Conservation (phyloP, 768 basidiomycete species). For the Boletus rubescentipes region DNA sequence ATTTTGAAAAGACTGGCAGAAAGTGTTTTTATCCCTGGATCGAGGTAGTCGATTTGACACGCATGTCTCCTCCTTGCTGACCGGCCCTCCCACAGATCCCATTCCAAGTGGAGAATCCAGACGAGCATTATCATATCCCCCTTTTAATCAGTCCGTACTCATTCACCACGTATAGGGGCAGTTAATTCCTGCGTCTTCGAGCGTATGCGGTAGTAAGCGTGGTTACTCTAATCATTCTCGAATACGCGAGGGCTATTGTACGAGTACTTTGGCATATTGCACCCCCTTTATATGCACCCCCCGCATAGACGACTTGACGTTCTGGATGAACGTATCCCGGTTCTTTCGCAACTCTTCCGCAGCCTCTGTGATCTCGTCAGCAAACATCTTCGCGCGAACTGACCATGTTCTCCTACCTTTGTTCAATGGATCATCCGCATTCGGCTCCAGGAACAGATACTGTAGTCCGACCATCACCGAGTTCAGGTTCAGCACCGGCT, state of each 20-base stretch:
- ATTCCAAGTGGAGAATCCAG: slow-evolving; percentile 68
- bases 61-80: slow-evolving; percentile 1
- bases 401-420: slow-evolving; percentile 66
- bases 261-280: slow-evolving; percentile 73
- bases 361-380: slow-evolving; percentile 63
- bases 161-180: slow-evolving; percentile 93
- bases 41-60: slow-evolving; percentile 53
- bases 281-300: slow-evolving; percentile 78
- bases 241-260: slow-evolving; percentile 35
- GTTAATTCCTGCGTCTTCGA: slow-evolving; percentile 42
- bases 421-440: slow-evolving; percentile 97
- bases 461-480: slow-evolving; percentile 98
- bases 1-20: slow-evolving; percentile 64
- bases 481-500: slow-evolving; percentile 95
- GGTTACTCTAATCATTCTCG: slow-evolving; percentile 8
- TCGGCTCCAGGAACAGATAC: slow-evolving; percentile 97
- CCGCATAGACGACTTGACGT: slow-evolving; percentile 86
- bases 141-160: slow-evolving; percentile 90
- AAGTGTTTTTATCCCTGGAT: slow-evolving; percentile 89
- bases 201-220: slow-evolving; percentile 3
- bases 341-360: slow-evolving; percentile 92
- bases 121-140: slow-evolving; percentile 89
- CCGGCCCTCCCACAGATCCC: slow-evolving; percentile 55
- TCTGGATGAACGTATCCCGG: slow-evolving; percentile 76
- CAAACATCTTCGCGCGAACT: not conserved